Conservation (phyloP, 305 asterid species). For the Striga hermonthica region DNA sequence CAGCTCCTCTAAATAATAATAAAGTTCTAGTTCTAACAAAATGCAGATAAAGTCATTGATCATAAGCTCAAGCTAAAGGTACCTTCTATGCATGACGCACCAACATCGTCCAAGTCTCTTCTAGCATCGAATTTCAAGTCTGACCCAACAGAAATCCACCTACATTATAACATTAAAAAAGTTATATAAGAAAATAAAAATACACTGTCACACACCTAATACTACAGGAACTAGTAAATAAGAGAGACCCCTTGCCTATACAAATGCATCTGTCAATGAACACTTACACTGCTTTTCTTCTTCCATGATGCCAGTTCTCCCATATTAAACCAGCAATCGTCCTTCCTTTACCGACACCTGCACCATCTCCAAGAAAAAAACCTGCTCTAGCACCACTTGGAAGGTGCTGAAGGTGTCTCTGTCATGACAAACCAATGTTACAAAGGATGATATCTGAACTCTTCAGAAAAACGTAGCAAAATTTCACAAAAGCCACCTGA, state of each 20-base stretch:
- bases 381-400: conserved; percentile 88
- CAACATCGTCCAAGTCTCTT: conserved; percentile 95
- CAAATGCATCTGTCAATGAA: conserved; percentile 28
- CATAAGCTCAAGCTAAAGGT: conserved; percentile 23
- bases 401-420: conserved; percentile 95
- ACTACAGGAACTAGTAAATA: conserved; percentile 3
- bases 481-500: conserved; percentile 60
- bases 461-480: conserved; percentile 24
- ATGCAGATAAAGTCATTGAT: conserved; percentile 14
- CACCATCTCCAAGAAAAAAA: conserved; percentile 98
- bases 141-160: conserved; percentile 99
- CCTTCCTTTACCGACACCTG: conserved; percentile 99
- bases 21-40: conserved; percentile 16
- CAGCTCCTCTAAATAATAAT: conserved; percentile 11
- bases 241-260: conserved; percentile 25
- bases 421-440: conserved; percentile 34
- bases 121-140: conserved; percentile 95
- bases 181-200: conserved; percentile 14
- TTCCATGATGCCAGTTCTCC: conserved; percentile 94
- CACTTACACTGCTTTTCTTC: conserved; percentile 87
- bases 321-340: conserved; percentile 96
- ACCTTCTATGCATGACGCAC: conserved; percentile 86
- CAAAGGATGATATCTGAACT: conserved; percentile 27
- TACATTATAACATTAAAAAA: conserved; percentile 40
- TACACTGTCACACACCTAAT: conserved; percentile 23